phyloP scores from a whole-genome alignment of 148 eudicot genomes.

The Silene uniflora region DNA sequence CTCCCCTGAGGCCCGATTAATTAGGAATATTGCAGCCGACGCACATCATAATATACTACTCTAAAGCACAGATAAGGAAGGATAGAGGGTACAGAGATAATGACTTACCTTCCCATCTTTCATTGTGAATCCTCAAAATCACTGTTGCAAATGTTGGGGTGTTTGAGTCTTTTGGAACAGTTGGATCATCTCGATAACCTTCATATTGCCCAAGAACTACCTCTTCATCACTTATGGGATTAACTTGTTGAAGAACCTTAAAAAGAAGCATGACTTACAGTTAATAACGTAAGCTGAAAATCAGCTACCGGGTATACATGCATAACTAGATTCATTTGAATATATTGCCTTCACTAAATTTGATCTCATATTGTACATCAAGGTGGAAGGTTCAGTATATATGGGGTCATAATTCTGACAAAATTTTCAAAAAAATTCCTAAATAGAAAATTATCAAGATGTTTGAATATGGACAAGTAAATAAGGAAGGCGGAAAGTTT shows the following conservation, averaged over 20 bases:
- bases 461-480: too few species aligned
- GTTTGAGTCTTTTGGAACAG: constrained; percentile 79
- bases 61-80: background rate
- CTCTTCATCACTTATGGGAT: constrained; percentile 73
- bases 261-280: constrained; percentile 4
- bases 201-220: constrained; percentile 95
- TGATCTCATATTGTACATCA: too few species aligned
- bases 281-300: constrained; percentile 12
- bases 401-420: too few species aligned
- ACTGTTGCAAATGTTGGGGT: constrained; percentile 95
- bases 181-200: constrained; percentile 86
- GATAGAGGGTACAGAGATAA: background rate
- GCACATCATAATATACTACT: background rate
- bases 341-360: too few species aligned
- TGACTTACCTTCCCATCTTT: constrained; percentile 95
- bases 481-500: background rate
- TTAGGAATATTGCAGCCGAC: background rate
- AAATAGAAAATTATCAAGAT: too few species aligned
- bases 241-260: constrained; percentile 83
- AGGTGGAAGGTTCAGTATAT: too few species aligned
- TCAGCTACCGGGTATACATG: background rate
- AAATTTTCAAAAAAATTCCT: too few species aligned
- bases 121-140: constrained; percentile 73
- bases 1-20: background rate
- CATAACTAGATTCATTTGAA: background rate